A percentile compares a stretch with the other conserved stretches of the same genome.
These are phyloP conservation scores for Cercospora zeina DNA, from an alignment of 2,329 filamentous ascomycete species.

Conservation along the genomic window DNA sequence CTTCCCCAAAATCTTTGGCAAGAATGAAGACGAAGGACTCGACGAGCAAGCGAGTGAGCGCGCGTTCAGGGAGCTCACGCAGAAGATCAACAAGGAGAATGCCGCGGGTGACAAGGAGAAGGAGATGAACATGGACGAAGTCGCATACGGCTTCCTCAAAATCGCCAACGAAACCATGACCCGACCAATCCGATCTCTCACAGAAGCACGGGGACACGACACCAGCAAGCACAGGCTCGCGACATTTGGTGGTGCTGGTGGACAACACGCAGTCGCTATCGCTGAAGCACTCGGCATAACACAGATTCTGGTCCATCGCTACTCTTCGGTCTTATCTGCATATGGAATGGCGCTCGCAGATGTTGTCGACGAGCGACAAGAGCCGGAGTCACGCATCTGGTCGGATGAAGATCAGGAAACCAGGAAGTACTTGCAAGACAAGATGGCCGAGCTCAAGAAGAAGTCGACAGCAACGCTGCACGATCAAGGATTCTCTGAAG, in stretches of 20 bases:
- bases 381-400: slow-evolving; percentile 66
- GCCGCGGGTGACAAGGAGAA: slow-evolving; percentile 59
- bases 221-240: slow-evolving; percentile 87
- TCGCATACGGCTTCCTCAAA: slow-evolving; percentile 84
- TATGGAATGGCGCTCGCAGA: slow-evolving; percentile 93
- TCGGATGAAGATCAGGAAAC: slow-evolving; percentile 58
- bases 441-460: slow-evolving; percentile 77
- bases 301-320: slow-evolving; percentile 82
- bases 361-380: slow-evolving; percentile 87
- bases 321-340: slow-evolving; percentile 85
- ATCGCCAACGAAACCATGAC: slow-evolving; percentile 93
- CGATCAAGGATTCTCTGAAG: slow-evolving; percentile 75
- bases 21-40: slow-evolving; percentile 78
- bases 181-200: slow-evolving; percentile 82
- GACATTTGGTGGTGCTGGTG: slow-evolving; percentile 88
- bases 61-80: slow-evolving; percentile 72
- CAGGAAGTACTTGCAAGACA: slow-evolving; percentile 64
- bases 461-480: slow-evolving; percentile 67
- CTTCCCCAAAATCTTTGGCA: slow-evolving; percentile 93
- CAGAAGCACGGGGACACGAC: slow-evolving; percentile 88
- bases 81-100: slow-evolving; percentile 75
- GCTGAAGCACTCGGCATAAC: slow-evolving; percentile 79
- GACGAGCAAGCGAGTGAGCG: slow-evolving; percentile 74
- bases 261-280: slow-evolving; percentile 89
- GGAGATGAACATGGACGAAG: slow-evolving; percentile 75